Evolutionary conservation across 768 basidiomycete species (phyloP), one percentile per base, ranked within the genome.

Genomic region (Pleurotus pulmonarius): DNA sequence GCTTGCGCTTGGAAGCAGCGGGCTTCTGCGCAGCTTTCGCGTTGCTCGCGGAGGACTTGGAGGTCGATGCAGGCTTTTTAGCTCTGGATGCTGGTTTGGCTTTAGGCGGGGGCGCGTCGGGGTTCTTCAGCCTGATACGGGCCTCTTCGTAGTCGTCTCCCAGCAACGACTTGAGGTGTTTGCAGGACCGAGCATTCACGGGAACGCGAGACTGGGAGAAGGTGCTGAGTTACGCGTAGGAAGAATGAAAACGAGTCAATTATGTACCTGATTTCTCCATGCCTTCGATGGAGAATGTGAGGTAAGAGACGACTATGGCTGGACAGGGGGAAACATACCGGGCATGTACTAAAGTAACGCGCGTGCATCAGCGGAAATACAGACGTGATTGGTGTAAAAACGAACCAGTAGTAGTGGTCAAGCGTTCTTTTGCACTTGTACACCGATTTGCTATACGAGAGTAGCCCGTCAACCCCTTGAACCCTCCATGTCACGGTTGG

Each of bases 341-440:
- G 72, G 60, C 73, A 75, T 9, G 70, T 66, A 51, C 70, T 70
- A 12, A 29, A 44, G 5, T 34, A 22, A 4, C 3, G 51, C 26
- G 29, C 56, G 7, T 58, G 39, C n/a, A n/a, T 51, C 22, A 47
- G 20, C 12, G 13, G 15, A 45, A 49, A 6, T n/a, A 52, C 8
- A 54, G 25, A 38, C 34, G 18, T 20, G 37, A 41, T 43, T 44
- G 41, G 12, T 22, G 9, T 4, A 5, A 37, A 34, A 18, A 53
- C 63, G 41, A 44, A 68, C 68, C 74, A 76, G 49, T 73, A 73
- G 41, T 71, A 76, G 58, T 76, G 75, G 60, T 75, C 74, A 58
- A 61, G 70, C n/a, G 73, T 75, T 38, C 74, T 60, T 58, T 75
- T 75, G 59, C 73, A 57, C 62, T 75, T 76, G 60, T 78, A 78